These are phyloP conservation scores for Nicotiana undulata DNA, from an alignment of 257 asterid genomes.

Conservation along the genomic window DNA sequence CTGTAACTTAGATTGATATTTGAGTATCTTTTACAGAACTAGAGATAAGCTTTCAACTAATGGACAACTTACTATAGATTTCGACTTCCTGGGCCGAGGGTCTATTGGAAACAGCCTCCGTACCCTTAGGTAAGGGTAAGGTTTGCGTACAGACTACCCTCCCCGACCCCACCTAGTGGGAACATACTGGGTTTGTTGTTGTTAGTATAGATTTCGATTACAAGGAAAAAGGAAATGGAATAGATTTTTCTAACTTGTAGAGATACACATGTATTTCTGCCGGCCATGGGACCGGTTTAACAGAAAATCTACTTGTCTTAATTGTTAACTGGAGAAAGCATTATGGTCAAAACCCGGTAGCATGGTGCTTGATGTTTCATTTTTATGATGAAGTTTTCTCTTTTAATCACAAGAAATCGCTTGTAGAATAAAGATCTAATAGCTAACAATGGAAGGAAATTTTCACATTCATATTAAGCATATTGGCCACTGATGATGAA, in stretches of 20 bases:
- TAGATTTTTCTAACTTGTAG: not conserved
- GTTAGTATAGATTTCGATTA: not conserved
- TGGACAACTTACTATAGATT: not conserved
- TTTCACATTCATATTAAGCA: not conserved
- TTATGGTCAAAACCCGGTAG: not conserved
- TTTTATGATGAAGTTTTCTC: not conserved
- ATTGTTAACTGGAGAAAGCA: not conserved
- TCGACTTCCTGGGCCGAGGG: too few relatives aligned
- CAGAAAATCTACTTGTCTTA: not conserved
- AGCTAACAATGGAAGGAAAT: not conserved
- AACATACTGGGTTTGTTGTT: too few relatives aligned
- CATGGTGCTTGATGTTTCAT: not conserved
- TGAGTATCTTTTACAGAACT: not conserved
- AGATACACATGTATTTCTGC: not conserved
- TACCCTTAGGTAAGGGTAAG: too few relatives aligned
- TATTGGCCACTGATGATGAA: not conserved
- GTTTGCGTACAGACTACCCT: too few relatives aligned
- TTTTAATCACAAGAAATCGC: not conserved
- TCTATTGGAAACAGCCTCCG: too few relatives aligned
- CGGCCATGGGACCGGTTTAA: not conserved
- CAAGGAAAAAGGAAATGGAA: not conserved
- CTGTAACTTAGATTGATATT: not conserved
- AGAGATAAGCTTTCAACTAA: not conserved
- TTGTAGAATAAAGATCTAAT: not conserved
- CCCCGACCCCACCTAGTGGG: too few relatives aligned